phyloP scores from a whole-genome alignment of 2,329 filamentous ascomycete species.

The Nigrospora oryzae region DNA sequence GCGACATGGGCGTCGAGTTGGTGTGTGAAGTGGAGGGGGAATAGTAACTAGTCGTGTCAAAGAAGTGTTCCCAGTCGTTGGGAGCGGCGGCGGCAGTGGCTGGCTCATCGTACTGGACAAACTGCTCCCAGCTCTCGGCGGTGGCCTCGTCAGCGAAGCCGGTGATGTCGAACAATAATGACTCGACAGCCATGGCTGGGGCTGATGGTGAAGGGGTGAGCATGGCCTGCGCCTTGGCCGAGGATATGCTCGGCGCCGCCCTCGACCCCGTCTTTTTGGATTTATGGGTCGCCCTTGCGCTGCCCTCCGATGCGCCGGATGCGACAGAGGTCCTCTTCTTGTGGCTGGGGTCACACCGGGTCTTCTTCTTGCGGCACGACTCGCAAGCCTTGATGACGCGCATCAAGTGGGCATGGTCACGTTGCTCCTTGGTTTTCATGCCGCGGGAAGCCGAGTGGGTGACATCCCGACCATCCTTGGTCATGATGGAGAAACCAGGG shows the following conservation, averaged over 20 bases:
- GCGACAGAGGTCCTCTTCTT: slow-evolving; percentile 34
- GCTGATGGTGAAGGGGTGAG: slow-evolving; percentile 8
- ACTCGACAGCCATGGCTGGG: slow-evolving; percentile 5
- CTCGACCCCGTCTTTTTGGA: slow-evolving; percentile 20
- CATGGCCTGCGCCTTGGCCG: slow-evolving; percentile 3
- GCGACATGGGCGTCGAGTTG: slow-evolving; percentile 4
- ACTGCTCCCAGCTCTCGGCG: slow-evolving; percentile 34
- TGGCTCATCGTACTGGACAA: slow-evolving; percentile 32
- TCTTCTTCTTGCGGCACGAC: slow-evolving; percentile 54
- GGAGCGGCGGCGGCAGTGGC: slow-evolving; percentile 14
- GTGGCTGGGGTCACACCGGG: slow-evolving; percentile 52
- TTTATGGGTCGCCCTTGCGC: slow-evolving; percentile 32
- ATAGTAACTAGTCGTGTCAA: slow-evolving; percentile 31
- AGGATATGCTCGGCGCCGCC: slow-evolving; percentile 9
- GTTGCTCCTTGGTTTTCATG: slow-evolving; percentile 60
- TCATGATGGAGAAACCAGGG: slow-evolving; percentile 60
- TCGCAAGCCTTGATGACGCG: slow-evolving; percentile 61
- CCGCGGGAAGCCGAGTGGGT: slow-evolving; percentile 54
- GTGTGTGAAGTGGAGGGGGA: slow-evolving; percentile 22
- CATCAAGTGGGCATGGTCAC: slow-evolving; percentile 59
- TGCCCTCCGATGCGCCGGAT: slow-evolving; percentile 17
- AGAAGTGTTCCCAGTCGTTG: slow-evolving; percentile 37
- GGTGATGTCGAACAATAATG: slow-evolving; percentile 10
- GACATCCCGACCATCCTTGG: slow-evolving; percentile 53
- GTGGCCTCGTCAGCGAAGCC: slow-evolving; percentile 9